phyloP scores from a whole-genome alignment of 108 stramenopile genomes.

The Pseudonitzschia pungens region DNA sequence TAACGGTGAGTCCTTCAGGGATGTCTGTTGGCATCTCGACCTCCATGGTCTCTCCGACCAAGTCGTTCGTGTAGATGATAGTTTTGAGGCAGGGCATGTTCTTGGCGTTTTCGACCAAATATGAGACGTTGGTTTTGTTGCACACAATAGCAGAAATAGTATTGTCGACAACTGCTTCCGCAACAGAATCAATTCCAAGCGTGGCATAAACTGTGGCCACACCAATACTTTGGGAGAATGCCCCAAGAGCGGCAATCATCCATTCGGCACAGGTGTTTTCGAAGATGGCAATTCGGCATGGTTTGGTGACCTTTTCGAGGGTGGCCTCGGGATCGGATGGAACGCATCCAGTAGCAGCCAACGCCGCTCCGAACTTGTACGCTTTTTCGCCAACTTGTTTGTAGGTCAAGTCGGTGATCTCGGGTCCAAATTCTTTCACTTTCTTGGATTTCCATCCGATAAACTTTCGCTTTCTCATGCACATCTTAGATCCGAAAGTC shows the following conservation, averaged over 20 bases:
- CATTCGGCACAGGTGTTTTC: slow-evolving; percentile 91
- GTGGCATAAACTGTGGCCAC: slow-evolving; percentile 92
- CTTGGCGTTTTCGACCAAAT: slow-evolving; percentile 44
- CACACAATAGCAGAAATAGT: slow-evolving; percentile 78
- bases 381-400: slow-evolving; percentile 66
- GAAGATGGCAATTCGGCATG: slow-evolving; percentile 86
- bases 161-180: slow-evolving; percentile 84
- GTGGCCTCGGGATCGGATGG: slow-evolving; percentile 56
- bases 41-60: slow-evolving; percentile 57
- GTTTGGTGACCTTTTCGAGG: slow-evolving; percentile 75
- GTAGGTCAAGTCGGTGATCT: slow-evolving; percentile 61
- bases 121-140: slow-evolving; percentile 76
- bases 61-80: slow-evolving; percentile 83
- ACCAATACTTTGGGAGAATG: slow-evolving; percentile 72
- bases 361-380: slow-evolving; percentile 79
- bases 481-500: slow-evolving; percentile 37
- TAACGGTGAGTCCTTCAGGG: slow-evolving; percentile 47
- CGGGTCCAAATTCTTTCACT: slow-evolving; percentile 74
- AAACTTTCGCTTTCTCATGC: slow-evolving; percentile 78
- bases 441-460: slow-evolving; percentile 68
- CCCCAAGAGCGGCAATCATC: slow-evolving; percentile 85
- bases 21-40: slow-evolving; percentile 57
- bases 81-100: slow-evolving; percentile 79
- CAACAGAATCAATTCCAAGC: slow-evolving; percentile 88
- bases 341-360: slow-evolving; percentile 64